A percentile compares a stretch with the other conserved stretches of the same genome.
Evolutionary conservation across 169 alveolate species (phyloP).

Genomic region (Eimeria zaria): DNA sequence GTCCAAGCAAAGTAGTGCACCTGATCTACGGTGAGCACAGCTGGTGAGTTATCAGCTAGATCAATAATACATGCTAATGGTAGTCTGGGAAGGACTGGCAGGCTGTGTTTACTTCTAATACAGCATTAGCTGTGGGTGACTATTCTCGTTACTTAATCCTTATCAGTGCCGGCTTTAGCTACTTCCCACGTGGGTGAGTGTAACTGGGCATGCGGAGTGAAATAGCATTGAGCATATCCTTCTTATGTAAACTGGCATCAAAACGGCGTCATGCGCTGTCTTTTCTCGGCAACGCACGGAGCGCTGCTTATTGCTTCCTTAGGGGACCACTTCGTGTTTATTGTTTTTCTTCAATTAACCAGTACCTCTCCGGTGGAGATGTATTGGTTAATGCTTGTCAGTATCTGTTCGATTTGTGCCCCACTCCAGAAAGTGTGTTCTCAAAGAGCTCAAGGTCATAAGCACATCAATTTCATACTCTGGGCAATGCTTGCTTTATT

Average conservation of each 20-base stretch:
- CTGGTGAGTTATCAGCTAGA: background rate
- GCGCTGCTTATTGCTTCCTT: background rate
- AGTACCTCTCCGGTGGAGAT: background rate
- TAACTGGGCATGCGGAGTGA: too few relatives aligned
- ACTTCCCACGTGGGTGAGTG: background rate
- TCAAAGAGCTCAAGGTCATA: background rate
- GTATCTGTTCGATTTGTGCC: background rate
- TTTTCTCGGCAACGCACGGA: background rate
- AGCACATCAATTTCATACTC: background rate
- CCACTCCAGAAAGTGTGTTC: background rate
- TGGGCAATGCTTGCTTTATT: background rate
- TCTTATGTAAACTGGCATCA: background rate
- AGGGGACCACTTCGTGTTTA: too few relatives aligned
- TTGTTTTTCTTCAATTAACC: too few relatives aligned
- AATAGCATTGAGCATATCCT: background rate
- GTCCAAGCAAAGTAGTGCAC: background rate
- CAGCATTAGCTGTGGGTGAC: background rate
- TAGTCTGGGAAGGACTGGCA: background rate
- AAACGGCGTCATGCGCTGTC: background rate
- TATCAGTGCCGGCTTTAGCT: background rate
- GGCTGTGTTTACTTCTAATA: background rate
- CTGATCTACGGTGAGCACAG: background rate
- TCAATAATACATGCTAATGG: background rate
- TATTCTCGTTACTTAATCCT: background rate
- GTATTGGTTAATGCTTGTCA: background rate